These are phyloP conservation scores for Fomitopsis betulina DNA, from an alignment of 1,284 basidiomycete genomes.

Conservation along the genomic window DNA sequence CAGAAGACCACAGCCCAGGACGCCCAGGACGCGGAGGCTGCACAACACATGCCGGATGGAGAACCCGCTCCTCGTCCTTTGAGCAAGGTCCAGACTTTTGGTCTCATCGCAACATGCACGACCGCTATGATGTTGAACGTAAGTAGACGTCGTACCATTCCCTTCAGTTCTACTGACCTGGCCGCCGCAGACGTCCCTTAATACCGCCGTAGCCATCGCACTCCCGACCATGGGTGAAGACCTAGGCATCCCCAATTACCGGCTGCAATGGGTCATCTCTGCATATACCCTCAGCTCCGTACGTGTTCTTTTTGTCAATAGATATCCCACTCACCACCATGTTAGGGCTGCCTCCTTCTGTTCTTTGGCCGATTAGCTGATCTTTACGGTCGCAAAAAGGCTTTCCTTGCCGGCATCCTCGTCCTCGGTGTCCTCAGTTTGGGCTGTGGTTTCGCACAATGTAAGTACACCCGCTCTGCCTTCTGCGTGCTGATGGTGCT, in stretches of 20 bases:
- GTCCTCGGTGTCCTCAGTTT: conserved; percentile 35
- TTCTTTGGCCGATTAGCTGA: conserved; percentile 57
- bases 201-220: conserved; percentile 37
- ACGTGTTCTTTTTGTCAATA: conserved; percentile 8
- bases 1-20: neutral
- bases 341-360: conserved; percentile 54
- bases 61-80: neutral
- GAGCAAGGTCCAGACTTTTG: conserved; percentile 12
- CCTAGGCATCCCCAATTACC: conserved; percentile 37
- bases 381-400: conserved; percentile 48
- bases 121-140: conserved; percentile 32
- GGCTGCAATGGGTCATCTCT: conserved; percentile 58
- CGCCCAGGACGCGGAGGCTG: neutral
- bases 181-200: conserved; percentile 22
- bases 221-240: conserved; percentile 50
- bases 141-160: conserved; percentile 6
- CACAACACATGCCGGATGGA: neutral
- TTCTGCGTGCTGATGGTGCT: no score
- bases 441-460: conserved; percentile 36
- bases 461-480: conserved; percentile 29
- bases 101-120: conserved; percentile 27
- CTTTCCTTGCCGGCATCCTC: conserved; percentile 44
- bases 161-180: neutral
- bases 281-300: conserved; percentile 48
- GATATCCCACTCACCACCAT: neutral